A percentile compares a stretch with the other conserved stretches of the same genome.
Evolutionary conservation across 2,329 filamentous ascomycete genomes (phyloP).

Genomic region (Xylariales sp.): DNA sequence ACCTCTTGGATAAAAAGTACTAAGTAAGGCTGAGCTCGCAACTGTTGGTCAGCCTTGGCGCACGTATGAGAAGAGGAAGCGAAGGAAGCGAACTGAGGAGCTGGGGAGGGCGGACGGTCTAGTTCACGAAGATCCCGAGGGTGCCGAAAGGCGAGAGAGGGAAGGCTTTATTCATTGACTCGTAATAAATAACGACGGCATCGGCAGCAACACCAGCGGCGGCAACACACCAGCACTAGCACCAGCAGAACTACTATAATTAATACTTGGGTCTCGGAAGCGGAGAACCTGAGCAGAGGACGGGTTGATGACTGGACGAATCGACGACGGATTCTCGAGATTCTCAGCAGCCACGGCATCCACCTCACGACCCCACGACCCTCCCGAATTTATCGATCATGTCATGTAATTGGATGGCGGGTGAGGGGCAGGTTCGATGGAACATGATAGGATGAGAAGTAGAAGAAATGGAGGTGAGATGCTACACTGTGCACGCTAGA

Average conservation of each 20-base stretch:
- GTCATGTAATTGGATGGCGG: conserved; percentile 20
- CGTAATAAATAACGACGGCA: not conserved
- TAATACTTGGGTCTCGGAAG: too few relatives aligned
- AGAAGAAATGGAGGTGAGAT: too few relatives aligned
- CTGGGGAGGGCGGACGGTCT: conserved; percentile 15
- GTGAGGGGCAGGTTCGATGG: not conserved
- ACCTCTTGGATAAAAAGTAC: not conserved
- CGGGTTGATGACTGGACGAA: too few relatives aligned
- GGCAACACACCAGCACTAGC: not conserved
- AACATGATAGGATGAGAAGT: too few relatives aligned
- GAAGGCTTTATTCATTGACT: not conserved
- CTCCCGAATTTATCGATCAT: conserved; percentile 6
- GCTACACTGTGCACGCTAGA: too few relatives aligned
- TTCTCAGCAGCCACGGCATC: not conserved
- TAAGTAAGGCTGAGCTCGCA: conserved; percentile 22
- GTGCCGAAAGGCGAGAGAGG: conserved; percentile 32
- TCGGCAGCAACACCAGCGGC: not conserved
- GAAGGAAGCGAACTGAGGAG: conserved; percentile 11
- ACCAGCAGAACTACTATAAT: not conserved
- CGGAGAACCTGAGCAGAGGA: too few relatives aligned
- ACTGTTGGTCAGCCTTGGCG: conserved; percentile 23
- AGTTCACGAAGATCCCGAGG: conserved; percentile 34
- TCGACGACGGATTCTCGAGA: too few relatives aligned
- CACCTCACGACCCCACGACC: not conserved
- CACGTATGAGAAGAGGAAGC: not conserved